phyloP scores from a whole-genome alignment of 192 early-diverging fungal species.

The Podila epigama region DNA sequence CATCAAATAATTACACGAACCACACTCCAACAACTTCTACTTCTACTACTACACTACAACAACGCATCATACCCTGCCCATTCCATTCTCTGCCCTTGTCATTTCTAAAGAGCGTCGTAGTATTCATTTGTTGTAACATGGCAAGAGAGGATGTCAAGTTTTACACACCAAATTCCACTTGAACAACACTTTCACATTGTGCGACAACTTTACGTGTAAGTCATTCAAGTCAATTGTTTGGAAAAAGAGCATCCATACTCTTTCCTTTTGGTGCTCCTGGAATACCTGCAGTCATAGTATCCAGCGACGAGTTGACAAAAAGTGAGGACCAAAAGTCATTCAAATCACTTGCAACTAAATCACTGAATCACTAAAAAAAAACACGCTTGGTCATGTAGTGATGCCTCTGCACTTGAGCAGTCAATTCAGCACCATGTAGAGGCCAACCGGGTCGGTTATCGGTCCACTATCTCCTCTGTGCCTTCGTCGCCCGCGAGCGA shows the following conservation, averaged over 20 bases:
- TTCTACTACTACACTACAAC: no score
- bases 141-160: slow-evolving; percentile 54
- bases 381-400: no score
- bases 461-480: slow-evolving; percentile 27
- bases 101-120: background rate
- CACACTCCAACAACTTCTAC: background rate
- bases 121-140: slow-evolving; percentile 33
- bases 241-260: no score
- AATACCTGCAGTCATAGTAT: no score
- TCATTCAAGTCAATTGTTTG: background rate
- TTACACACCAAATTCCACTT: slow-evolving; percentile 37
- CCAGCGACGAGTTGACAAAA: no score
- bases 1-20: background rate
- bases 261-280: no score
- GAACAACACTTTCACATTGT: slow-evolving; percentile 40
- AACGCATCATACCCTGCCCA: background rate
- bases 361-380: no score
- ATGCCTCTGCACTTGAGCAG: slow-evolving; percentile 44
- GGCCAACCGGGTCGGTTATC: slow-evolving; percentile 37
- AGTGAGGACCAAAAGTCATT: no score
- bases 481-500: slow-evolving; percentile 28
- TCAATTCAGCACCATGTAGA: slow-evolving; percentile 49
- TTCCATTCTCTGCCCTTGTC: background rate
- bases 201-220: slow-evolving; percentile 46
- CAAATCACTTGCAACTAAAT: no score